Percentiles rank a stretch among this genome's conserved stretches.
These are phyloP conservation scores for Aspergillus ustus DNA, from an alignment of 2,329 filamentous ascomycete species.

Conservation along the genomic window DNA sequence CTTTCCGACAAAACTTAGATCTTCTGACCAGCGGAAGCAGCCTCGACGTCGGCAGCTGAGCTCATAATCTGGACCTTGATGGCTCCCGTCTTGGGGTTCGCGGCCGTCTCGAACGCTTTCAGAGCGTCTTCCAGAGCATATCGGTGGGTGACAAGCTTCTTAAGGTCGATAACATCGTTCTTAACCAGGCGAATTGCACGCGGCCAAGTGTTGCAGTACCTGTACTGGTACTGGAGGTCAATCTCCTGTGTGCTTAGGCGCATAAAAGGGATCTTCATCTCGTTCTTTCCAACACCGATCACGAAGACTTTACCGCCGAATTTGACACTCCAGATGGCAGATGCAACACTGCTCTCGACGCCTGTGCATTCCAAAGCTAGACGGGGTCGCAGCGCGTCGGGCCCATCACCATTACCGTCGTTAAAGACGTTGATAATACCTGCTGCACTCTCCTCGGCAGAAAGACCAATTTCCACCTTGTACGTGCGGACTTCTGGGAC, in stretches of 20 bases:
- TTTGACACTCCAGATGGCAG: slow-evolving; percentile 86
- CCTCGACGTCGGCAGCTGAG: slow-evolving; percentile 44
- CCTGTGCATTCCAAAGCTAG: slow-evolving; percentile 92
- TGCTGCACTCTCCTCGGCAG: slow-evolving; percentile 71
- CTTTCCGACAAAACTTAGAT: slow-evolving; percentile 23
- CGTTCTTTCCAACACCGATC: slow-evolving; percentile 91
- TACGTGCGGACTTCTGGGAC: slow-evolving; percentile 80
- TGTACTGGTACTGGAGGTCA: slow-evolving; percentile 94
- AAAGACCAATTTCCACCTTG: slow-evolving; percentile 48
- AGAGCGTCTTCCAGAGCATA: slow-evolving; percentile 84
- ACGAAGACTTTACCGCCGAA: slow-evolving; percentile 98
- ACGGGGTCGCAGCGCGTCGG: slow-evolving; percentile 72
- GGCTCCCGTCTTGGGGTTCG: slow-evolving; percentile 87
- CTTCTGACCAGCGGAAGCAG: slow-evolving; percentile 37
- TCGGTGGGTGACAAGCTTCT: slow-evolving; percentile 83
- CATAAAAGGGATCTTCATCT: slow-evolving; percentile 97
- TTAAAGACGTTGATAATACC: slow-evolving; percentile 73
- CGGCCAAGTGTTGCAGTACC: slow-evolving; percentile 96
- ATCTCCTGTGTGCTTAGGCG: slow-evolving; percentile 86
- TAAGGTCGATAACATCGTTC: slow-evolving; percentile 80
- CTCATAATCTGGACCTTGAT: slow-evolving; percentile 92
- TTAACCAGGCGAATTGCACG: slow-evolving; percentile 85
- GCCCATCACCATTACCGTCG: slow-evolving; percentile 37
- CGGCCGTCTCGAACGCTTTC: slow-evolving; percentile 86
- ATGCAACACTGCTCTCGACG: slow-evolving; percentile 83